Base-by-base conservation (phyloP, 2,329 filamentous ascomycete genomes). In the Neofusicoccum ribis region DNA sequence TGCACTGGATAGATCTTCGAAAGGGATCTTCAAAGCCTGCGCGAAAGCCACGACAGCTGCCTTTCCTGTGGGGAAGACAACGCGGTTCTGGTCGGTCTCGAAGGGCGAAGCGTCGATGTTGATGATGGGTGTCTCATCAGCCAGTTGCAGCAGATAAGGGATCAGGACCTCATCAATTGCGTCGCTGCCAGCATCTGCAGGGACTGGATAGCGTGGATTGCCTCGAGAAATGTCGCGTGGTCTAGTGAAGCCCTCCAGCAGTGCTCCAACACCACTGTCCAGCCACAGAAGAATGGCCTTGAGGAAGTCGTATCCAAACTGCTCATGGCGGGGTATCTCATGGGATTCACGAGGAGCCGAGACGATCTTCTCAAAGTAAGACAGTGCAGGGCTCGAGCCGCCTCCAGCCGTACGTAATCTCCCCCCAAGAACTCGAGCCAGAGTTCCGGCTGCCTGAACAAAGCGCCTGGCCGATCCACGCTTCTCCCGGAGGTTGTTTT, bases 271-370 rank as follows among this genome's bases (percentile, higher is more conserved):
- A 9, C 87, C 87, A 39, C 85, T 86, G 63, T 87, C 84, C 2
- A 89, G 75, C 85, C 86, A 89, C 1, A 89, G 77, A 2, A 88
- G 71, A 49, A 89, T 87, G 1, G 87, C 86, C 71, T 86, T 88
- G 31, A 89, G 69, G 69, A 89, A 89, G 68, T 89, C 87, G 69
- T 88, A 88, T n/a, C 81, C 81, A 71, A 89, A 89, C 14, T 83
- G 82, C 50, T 85, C 81, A 20, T 80, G 76, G 7, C 66, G 71
- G 15, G 73, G 70, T 9, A 77, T 49, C 8, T 65, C 61, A 6
- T 71, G 69, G 8, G 75, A 69, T 49, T 79, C 77, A 14, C 72
- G 71, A 3, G 77, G 75, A 1, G 83, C 81, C 17, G 81, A 81
- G 47, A 74, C 75, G 31, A 87, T 82, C 20, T 79, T 76, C n/a